These are phyloP conservation scores for Mycotypha africana DNA, from an alignment of 371 early-diverging fungal genomes.

Conservation along the genomic window DNA sequence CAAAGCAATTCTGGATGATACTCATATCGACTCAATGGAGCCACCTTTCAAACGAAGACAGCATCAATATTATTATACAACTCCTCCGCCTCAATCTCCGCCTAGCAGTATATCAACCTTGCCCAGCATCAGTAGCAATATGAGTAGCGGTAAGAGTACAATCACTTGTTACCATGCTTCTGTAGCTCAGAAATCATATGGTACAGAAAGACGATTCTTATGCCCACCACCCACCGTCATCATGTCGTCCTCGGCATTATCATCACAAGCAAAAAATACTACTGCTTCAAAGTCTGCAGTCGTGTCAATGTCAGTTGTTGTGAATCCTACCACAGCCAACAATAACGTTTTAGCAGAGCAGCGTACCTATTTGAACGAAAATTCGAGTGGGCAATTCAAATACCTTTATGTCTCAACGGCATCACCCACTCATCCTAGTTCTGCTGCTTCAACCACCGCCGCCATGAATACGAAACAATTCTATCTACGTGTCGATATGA, in stretches of 20 bases:
- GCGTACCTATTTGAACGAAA: conserved; percentile 50
- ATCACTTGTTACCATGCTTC: conserved; percentile 63
- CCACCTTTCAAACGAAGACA: conserved; percentile 2
- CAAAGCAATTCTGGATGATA: conserved; percentile 20
- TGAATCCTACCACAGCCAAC: conserved; percentile 25
- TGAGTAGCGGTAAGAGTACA: too few species aligned
- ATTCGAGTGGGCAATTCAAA: conserved; percentile 52
- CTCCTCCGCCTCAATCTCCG: conserved; percentile 13
- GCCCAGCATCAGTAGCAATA: conserved; percentile 15
- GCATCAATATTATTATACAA: neutral
- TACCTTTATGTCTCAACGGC: conserved; percentile 73
- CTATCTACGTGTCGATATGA: conserved; percentile 47
- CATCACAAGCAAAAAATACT: neutral
- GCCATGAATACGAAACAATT: conserved; percentile 83
- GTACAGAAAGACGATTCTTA: conserved; percentile 81
- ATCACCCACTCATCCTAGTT: too few species aligned
- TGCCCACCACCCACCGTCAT: conserved; percentile 84
- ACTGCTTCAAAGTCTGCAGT: conserved; percentile 27
- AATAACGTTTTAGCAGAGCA: conserved; percentile 38
- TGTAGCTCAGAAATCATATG: conserved; percentile 88
- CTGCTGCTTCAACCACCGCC: too few species aligned
- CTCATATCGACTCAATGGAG: neutral
- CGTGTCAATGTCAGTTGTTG: conserved; percentile 62
- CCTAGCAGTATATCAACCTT: conserved; percentile 1
- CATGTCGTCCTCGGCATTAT: too few species aligned